phyloP scores from a whole-genome alignment of 805 yeast species.

The Henningerozyma blattae region DNA sequence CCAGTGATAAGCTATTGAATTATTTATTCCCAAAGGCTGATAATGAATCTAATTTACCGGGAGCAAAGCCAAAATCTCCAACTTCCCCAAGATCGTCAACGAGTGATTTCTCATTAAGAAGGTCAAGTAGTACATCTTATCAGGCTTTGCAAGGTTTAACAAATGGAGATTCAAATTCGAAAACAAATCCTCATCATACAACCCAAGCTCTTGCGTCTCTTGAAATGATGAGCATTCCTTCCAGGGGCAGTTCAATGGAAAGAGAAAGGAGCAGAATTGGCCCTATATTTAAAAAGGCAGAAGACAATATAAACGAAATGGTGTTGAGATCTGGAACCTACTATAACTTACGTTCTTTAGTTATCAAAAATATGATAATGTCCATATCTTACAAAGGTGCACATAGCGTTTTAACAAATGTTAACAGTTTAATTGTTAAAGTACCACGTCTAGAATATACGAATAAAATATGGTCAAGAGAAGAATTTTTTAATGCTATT shows the following conservation, averaged over 20 bases:
- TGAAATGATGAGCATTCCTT: not conserved
- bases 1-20: conserved; percentile 37
- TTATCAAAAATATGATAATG: conserved; percentile 35
- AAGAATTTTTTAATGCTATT: conserved; percentile 40
- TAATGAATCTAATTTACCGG: not conserved
- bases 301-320: conserved; percentile 45
- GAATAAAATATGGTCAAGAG: conserved; percentile 45
- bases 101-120: not conserved
- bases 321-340: conserved; percentile 56
- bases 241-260: conserved; percentile 1
- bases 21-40: conserved; percentile 34
- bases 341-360: conserved; percentile 47
- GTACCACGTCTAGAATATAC: conserved; percentile 37
- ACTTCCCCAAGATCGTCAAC: not conserved
- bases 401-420: conserved; percentile 45
- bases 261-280: conserved; percentile 7
- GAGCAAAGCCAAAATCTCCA: not conserved
- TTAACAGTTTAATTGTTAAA: conserved; percentile 38
- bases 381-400: conserved; percentile 61
- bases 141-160: not conserved
- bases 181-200: not conserved
- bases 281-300: conserved; percentile 9
- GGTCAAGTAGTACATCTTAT: not conserved
- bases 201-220: too few species aligned
- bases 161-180: not conserved